Evolutionary conservation across 306 rosid species (phyloP).

Genomic region (Sesbania bispinosa): DNA sequence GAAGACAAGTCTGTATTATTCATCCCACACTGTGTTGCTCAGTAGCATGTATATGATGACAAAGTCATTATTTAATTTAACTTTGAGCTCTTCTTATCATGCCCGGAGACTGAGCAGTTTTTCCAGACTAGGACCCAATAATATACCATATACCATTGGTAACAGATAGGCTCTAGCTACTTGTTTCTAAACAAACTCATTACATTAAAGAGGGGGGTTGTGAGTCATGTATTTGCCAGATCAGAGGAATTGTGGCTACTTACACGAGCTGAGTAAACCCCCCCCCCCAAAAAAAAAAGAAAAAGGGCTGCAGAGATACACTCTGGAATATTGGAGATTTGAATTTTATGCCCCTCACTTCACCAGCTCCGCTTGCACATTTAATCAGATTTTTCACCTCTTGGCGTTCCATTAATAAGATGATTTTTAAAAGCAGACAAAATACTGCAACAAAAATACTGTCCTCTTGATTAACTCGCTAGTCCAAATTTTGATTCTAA

Average conservation of each 20-base stretch:
- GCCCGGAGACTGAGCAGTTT: constrained; percentile 26
- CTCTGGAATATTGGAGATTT: not conserved
- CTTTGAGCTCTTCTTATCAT: constrained; percentile 11
- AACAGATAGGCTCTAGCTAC: constrained; percentile 19
- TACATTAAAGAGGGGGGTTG: not conserved
- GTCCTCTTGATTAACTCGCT: not conserved
- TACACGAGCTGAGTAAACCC: not conserved
- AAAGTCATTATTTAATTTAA: constrained; percentile 18
- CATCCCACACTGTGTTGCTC: constrained; percentile 24
- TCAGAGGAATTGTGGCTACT: constrained; percentile 10
- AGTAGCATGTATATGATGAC: constrained; percentile 25
- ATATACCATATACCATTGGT: constrained; percentile 20
- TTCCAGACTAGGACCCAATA: constrained; percentile 27
- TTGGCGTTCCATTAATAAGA: not conserved
- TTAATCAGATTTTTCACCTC: constrained; percentile 6
- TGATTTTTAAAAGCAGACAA: not conserved
- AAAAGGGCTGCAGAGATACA: not conserved
- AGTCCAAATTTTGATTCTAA: not conserved
- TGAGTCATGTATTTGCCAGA: constrained; percentile 11
- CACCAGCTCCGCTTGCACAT: not conserved
- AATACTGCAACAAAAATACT: not conserved
- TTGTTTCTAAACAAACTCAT: not conserved
- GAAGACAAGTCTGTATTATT: constrained; percentile 23
- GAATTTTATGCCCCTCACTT: not conserved
- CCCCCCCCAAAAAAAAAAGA: no score